phyloP scores from a whole-genome alignment of 345 rosid species.

The Pseudoturritis turrita region DNA sequence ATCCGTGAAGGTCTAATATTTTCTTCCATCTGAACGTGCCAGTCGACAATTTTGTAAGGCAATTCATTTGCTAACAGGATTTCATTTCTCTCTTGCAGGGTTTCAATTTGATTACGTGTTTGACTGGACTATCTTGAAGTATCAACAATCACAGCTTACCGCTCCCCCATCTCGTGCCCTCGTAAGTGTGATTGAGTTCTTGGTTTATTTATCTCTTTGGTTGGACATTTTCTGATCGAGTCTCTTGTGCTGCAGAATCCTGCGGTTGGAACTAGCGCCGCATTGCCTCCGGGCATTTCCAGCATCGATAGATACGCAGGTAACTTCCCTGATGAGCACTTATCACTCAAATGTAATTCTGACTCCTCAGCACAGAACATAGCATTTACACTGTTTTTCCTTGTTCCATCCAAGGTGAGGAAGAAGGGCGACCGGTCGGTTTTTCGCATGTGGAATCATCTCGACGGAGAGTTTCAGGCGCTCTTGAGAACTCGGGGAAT shows the following conservation, averaged over 20 bases:
- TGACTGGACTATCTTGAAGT: conserved; percentile 95
- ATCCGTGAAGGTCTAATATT: conserved; percentile 58
- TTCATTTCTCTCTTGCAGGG: conserved; percentile 40
- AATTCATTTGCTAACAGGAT: not conserved
- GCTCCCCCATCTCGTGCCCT: conserved; percentile 61
- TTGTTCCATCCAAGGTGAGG: conserved; percentile 43
- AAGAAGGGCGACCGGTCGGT: conserved; percentile 43
- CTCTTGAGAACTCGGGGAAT: conserved; percentile 48
- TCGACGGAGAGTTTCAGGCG: conserved; percentile 61
- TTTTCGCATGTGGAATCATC: conserved; percentile 56
- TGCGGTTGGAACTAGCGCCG: conserved; percentile 71
- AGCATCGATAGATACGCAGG: conserved; percentile 60
- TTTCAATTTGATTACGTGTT: conserved; percentile 90
- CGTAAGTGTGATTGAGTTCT: conserved; percentile 8
- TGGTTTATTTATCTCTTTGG: not conserved
- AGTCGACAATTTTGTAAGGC: not conserved
- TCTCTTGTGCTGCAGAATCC: conserved; percentile 39
- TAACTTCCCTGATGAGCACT: conserved; percentile 1
- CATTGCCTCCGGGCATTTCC: conserved; percentile 46
- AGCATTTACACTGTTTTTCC: conserved; percentile 4
- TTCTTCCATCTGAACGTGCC: not conserved
- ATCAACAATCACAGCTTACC: conserved; percentile 79
- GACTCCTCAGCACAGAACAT: not conserved
- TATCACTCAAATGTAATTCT: not conserved
- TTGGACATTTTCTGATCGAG: not conserved